Base-by-base conservation (phyloP, 2,329 filamentous ascomycete species). In the Pestalotiopsis fici region DNA sequence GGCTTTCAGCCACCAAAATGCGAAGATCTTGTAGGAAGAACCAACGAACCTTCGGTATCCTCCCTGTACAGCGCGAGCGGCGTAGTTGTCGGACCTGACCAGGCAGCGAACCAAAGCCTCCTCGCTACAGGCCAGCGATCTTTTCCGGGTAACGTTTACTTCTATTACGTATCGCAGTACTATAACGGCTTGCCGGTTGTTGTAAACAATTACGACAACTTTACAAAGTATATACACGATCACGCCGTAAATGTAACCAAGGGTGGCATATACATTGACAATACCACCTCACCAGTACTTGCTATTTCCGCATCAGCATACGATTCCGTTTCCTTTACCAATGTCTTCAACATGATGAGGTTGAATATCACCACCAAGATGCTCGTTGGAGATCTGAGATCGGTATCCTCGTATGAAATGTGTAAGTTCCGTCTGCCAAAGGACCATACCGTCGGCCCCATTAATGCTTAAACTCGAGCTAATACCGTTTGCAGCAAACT, bases 271-370 rank as follows among this genome's bases (percentile, higher is more conserved):
- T 75, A 69, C 69, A 27, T 72, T 4, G 69, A 65, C 37, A 71
- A 73, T 55, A 64, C 69, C 62, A 69, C 68, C 15, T 63, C 65
- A 2, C 69, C 72, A 1, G 65, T 75, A 15, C 28, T 74, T 11
- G 71, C 71, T 5, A 64, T 70, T 23, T 61, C 67, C 11, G 68
- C 69, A 2, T 35, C 6, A 25, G n/a, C 18, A 12, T 28, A 37
- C 21, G 35, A n/a, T 25, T 15, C 31, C 18, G 11, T 70, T 25
- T 23, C 55, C 1, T 47, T 73, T 25, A 61, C 74, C n/a, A 74
- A 75, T 54, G 64, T 72, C 5, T 65, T 68, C 15, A 74, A 71
- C 59, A 66, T 71, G 47, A 70, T 67, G 23, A 70, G 70, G 43
- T 70, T 70, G n/a, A 68, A 67, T 9, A 54, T 62, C 3, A 50